Evolutionary conservation across 2,329 filamentous ascomycete species (phyloP), one percentile per base, ranked within the genome.

Genomic region (Hymenoscyphus linearis): DNA sequence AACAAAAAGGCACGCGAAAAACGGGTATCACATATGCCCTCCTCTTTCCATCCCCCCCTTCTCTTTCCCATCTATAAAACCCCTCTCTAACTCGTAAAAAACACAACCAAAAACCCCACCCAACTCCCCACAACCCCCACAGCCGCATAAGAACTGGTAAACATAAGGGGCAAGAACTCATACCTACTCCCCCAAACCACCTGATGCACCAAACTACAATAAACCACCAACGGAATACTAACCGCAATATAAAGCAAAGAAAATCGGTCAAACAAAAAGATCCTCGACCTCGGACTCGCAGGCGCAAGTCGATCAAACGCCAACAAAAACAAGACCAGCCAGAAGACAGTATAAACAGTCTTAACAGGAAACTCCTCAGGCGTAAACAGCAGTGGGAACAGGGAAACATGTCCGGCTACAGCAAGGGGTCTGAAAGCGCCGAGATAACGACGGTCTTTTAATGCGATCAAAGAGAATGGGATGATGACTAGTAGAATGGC

Each of bases 51-150:
- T 14, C 37, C 10, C 14, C 37, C 37, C 18, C 37, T 4, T 44
- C 37, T 44, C 37, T n/a, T n/a, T n/a, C 18, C 18, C 5, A 1
- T 16, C 27, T 31, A 31, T 31, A 31, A 31, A 31, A 31, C 59
- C 25, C 14, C 3, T 12, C 3, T 12, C 53, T 66, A 72, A 62
- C 65, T 71, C 9, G 78, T 82, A 69, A 97, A 93, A 76, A 93
- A 98, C 57, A 98, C 92, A 35, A 96, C 90, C 78, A 93, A 85
- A 74, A 96, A 97, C 10, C 95, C 93, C 47, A 97, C 71, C 93
- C 93, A 98, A 76, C 95, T 98, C 2, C 91, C 92, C 18, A 97
- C 86, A 0, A 98, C 93, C n/a, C 95, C 95, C 61, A 98, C 80
- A 4, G 95, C 95, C 36, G 89, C 91, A 75, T 98, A 99, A 13